Percentiles rank a stretch among this genome's conserved stretches.
Conservation (phyloP, 768 basidiomycete genomes). For the Pseudohyphozyma bogoriensis region DNA sequence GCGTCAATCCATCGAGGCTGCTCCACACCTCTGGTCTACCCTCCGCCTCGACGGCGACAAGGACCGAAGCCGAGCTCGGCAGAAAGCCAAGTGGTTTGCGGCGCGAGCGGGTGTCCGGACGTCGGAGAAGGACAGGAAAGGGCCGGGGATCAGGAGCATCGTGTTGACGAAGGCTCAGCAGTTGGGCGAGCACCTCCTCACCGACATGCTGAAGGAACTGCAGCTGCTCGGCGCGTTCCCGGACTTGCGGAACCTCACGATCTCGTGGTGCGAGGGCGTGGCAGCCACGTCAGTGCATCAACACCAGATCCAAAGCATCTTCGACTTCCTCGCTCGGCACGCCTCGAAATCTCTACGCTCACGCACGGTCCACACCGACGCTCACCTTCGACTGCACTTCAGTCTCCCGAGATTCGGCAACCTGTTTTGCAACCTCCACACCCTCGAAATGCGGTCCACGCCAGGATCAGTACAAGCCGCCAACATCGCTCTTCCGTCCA, state of each 20-base stretch:
- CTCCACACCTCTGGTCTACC: not conserved
- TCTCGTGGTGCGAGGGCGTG: slow-evolving; percentile 6
- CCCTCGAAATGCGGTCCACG: slow-evolving; percentile 1
- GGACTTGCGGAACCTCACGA: not conserved
- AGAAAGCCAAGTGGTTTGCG: not conserved
- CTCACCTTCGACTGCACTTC: slow-evolving; percentile 6
- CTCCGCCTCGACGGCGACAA: not conserved
- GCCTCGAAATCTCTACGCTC: not conserved
- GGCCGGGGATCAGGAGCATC: not conserved
- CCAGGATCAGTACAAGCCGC: not conserved
- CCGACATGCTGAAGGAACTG: not conserved
- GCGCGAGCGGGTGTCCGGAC: not conserved
- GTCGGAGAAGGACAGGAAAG: not conserved
- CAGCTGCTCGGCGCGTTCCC: not conserved
- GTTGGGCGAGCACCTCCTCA: not conserved
- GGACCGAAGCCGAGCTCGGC: too few species aligned
- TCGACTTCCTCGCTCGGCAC: not conserved
- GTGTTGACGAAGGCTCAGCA: not conserved
- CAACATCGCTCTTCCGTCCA: not conserved
- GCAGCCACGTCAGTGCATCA: not conserved
- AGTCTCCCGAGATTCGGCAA: not conserved
- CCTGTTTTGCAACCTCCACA: not conserved
- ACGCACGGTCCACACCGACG: not conserved
- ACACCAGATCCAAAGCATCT: not conserved
- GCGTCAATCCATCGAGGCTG: not conserved